Evolutionary conservation across 2,329 filamentous ascomycete species (phyloP).

Genomic region (Fusarium annulatum): DNA sequence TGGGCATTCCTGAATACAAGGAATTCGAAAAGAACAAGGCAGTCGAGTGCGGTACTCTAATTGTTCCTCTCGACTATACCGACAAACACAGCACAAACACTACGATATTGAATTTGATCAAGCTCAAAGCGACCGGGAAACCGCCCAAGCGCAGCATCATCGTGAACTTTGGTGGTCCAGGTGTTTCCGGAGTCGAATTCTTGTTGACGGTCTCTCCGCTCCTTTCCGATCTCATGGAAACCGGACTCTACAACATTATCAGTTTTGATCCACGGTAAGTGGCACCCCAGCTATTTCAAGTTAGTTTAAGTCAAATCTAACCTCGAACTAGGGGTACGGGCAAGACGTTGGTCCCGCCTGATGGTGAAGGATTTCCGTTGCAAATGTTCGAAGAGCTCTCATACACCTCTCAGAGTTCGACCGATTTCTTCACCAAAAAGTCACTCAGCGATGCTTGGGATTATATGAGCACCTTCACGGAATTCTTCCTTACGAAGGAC

Average conservation of each 20-base stretch:
- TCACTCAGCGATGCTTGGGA: neutral
- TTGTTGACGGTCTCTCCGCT: neutral
- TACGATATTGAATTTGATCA: neutral
- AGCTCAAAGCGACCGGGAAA: neutral
- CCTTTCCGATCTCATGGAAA: too few species aligned
- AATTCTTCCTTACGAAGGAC: neutral
- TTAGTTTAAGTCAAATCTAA: neutral
- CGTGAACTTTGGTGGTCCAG: neutral
- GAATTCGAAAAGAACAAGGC: neutral
- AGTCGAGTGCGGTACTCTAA: neutral
- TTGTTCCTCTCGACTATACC: neutral
- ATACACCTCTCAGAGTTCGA: neutral
- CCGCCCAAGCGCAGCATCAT: neutral
- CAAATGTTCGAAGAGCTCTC: accelerated
- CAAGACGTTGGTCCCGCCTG: neutral
- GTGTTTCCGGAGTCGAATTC: accelerated
- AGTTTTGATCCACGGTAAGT: neutral
- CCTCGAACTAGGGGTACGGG: neutral
- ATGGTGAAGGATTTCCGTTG: accelerated
- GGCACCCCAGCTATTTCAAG: accelerated
- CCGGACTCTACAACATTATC: neutral
- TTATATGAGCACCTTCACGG: neutral
- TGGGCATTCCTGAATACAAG: neutral
- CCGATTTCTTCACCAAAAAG: too few species aligned
- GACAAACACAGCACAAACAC: too few species aligned